Base-by-base conservation (phyloP, 2,329 filamentous ascomycete genomes). In the Pyrenochaeta sp. region DNA sequence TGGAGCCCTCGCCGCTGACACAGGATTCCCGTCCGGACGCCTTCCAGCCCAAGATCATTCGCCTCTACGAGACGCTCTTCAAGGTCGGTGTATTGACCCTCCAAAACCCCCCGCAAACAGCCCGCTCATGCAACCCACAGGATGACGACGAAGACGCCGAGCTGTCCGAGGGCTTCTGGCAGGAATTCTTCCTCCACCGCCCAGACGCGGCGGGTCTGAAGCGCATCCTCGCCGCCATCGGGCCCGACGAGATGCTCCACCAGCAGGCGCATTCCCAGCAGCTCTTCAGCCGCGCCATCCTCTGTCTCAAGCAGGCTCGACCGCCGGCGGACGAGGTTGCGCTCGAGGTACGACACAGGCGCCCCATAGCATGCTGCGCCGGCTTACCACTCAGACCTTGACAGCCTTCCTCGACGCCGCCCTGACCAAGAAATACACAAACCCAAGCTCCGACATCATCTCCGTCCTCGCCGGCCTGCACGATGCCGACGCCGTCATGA, bases 401-500 rank as follows among this genome's bases (percentile, higher is more conserved):
- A 91, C 88, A 70, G 86, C 89, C 34, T 96, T 97, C 72, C 81
- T 99, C 67, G 86, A 87, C 35, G 85, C 85, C 41, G 81, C 96
- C 13, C 78, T 97, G 50, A 83, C 83, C 44, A 99, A 97, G 74
- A 90, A 88, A 69, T 99, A 96, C 71, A 91, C 89, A 17, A 96
- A 96, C 63, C 89, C 92, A 5, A 96, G 91, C 71, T 94, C 94
- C 35, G 94, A 97, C 72, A 88, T 96, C 59, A 96, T 99, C 64
- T 85, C 87, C 44, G 81, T 97, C 22, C 81, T 99, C 35, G 90
- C 92, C 4, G 94, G 94, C 5, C 82, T 99, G 38, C 88, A 96
- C 74, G 82, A 90, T 58, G 88, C 96, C 35, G 94, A 99, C 69
- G 79, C 81, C 6, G 82, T 95, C 31, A 93, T 97, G 69, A 87